Evolutionary conservation across 2,329 filamentous ascomycete species (phyloP), one percentile per base, ranked within the genome.

Genomic region (Atkinsonella hypoxylon): DNA sequence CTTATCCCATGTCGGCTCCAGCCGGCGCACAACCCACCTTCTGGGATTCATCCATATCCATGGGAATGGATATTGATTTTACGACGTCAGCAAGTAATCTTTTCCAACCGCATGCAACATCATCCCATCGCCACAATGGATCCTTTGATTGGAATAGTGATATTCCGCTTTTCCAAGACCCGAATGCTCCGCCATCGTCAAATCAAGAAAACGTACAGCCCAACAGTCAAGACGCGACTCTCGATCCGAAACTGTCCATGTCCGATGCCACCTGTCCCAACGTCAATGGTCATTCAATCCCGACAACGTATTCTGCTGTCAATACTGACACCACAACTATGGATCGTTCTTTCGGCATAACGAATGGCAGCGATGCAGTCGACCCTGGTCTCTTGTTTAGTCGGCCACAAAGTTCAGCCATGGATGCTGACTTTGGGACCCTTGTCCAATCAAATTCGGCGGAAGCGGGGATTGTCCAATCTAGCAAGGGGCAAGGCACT

Each of bases 31-130:
- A 75, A 1, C 64, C 68, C 2, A 76, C 72, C 38, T 82, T 81
- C 55, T 83, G 80, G 81, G 77, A 81, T 53, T 67, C 72, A 3
- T 72, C 75, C 48, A 59, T 66, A 34, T 63, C 64, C 53, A 76
- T 82, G 71, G 71, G 67, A 22, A 81, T 83, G 76, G 78, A 82
- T 51, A 64, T 83, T 49, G 79, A 82, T 58, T 82, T 82, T 53
- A 64, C 68, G 45, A 63, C 68, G 17, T 64, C 72, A 18, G 67
- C 66, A 18, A 60, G 67, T 18, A 67, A 69, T 49, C 62, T 76
- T 34, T 78, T 79, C 51, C 61, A 62, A 49, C 58, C 61, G 5
- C 51, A 59, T 4, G 57, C 59, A 18, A 51, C 59, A 17, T 61
- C 61, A 42, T 58, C 67, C 1, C 68, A 79, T 40, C 72, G 73